These are phyloP conservation scores for Moesziomyces sp. DNA, from an alignment of 1,284 basidiomycete genomes.

Conservation along the genomic window DNA sequence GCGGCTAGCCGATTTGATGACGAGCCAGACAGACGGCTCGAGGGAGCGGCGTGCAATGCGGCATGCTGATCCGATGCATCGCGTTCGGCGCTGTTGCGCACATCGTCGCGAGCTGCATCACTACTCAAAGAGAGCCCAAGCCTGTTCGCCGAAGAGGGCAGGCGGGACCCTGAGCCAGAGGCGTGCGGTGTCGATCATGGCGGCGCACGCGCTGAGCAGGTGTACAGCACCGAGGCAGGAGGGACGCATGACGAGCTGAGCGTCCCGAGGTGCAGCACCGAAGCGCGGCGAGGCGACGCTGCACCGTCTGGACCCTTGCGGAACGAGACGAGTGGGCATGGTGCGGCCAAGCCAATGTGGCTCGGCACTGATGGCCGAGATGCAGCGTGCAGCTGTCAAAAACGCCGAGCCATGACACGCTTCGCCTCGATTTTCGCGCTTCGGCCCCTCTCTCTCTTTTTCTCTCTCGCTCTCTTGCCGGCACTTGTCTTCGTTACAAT, in stretches of 20 bases:
- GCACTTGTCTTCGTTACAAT: no score
- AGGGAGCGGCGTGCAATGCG: constrained; percentile 8
- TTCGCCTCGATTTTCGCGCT: neutral
- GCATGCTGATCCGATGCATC: constrained; percentile 30
- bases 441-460: neutral
- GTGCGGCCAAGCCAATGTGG: constrained; percentile 12
- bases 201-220: no score
- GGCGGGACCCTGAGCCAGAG: no score
- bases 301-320: no score
- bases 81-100: neutral
- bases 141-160: neutral
- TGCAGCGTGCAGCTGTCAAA: constrained; percentile 46
- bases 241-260: no score
- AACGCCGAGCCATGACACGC: constrained; percentile 17
- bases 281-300: no score
- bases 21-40: no score
- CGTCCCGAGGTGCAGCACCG: no score
- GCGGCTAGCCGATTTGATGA: no score
- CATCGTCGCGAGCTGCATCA: neutral
- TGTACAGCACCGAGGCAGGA: no score
- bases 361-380: constrained; percentile 47
- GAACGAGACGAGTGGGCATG: constrained; percentile 2
- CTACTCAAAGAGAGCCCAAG: constrained; percentile 6
- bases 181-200: no score
- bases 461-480: neutral